Evolutionary conservation across 2,329 filamentous ascomycete genomes (phyloP).

Genomic region (Coleophoma crateriformis): DNA sequence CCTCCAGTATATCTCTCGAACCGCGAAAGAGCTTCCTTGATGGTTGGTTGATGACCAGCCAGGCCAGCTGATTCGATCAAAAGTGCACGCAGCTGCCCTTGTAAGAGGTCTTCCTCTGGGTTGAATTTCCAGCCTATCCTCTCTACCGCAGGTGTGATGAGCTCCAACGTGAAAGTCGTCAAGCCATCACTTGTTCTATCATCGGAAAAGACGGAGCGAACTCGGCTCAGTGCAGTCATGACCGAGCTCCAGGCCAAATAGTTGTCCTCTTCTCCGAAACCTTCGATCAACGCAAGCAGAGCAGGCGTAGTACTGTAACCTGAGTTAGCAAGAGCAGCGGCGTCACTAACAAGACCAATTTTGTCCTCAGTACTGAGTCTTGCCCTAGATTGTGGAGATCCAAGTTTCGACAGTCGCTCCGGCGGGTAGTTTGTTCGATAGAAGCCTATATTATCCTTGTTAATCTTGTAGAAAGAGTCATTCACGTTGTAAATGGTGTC

Average conservation of each 20-base stretch:
- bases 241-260: slow-evolving; percentile 97
- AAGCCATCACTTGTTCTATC: slow-evolving; percentile 66
- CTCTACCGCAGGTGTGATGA: slow-evolving; percentile 76
- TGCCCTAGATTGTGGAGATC: slow-evolving; percentile 74
- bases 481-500: slow-evolving; percentile 68
- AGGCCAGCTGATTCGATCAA: slow-evolving; percentile 77
- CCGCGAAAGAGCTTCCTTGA: slow-evolving; percentile 81
- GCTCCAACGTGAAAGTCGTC: slow-evolving; percentile 74
- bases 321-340: slow-evolving; percentile 80
- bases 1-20: slow-evolving; percentile 78
- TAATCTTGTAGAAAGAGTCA: slow-evolving; percentile 90
- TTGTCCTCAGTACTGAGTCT: slow-evolving; percentile 83
- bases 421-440: slow-evolving; percentile 87
- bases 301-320: slow-evolving; percentile 94
- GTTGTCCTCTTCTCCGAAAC: slow-evolving; percentile 78
- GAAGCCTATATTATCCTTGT: slow-evolving; percentile 87
- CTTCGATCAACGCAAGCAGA: slow-evolving; percentile 76
- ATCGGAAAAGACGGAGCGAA: slow-evolving; percentile 86
- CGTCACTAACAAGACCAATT: slow-evolving; percentile 91
- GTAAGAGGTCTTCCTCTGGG: slow-evolving; percentile 77
- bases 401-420: slow-evolving; percentile 80
- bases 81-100: slow-evolving; percentile 91
- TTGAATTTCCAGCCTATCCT: slow-evolving; percentile 84
- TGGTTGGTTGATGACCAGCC: slow-evolving; percentile 67
- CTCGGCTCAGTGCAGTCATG: slow-evolving; percentile 68